phyloP scores from a whole-genome alignment of 1,284 basidiomycete genomes.

The Flammula alnicola region DNA sequence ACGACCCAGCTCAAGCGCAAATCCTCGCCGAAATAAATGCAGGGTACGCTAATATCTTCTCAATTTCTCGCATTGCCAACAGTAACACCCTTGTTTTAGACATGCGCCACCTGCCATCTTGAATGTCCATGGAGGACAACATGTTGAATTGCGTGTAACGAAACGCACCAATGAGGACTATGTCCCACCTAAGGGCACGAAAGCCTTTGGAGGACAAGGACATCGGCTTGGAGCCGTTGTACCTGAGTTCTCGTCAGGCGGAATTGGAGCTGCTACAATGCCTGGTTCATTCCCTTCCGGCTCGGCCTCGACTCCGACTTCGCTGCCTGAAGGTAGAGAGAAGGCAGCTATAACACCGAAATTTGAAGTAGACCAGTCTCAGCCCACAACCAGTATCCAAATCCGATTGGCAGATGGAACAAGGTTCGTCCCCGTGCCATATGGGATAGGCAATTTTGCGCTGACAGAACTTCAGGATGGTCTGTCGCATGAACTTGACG shows the following conservation, averaged over 20 bases:
- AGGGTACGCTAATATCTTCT: conserved; percentile 56
- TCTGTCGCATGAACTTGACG: conserved; percentile 88
- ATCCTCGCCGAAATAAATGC: conserved; percentile 81
- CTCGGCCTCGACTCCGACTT: conserved; percentile 23
- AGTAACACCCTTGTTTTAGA: conserved; percentile 39
- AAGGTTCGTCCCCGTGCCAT: conserved; percentile 49
- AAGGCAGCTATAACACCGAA: conserved; percentile 51
- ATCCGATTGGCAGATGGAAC: conserved; percentile 91
- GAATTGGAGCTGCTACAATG: conserved; percentile 40
- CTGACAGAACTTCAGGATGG: conserved; percentile 59
- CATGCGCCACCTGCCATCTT: conserved; percentile 82
- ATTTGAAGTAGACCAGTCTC: conserved; percentile 83
- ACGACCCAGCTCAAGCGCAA: conserved; percentile 78
- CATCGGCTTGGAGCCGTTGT: conserved; percentile 78
- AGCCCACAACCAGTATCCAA: conserved; percentile 92
- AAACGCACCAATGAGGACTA: conserved; percentile 82
- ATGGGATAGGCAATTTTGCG: background rate
- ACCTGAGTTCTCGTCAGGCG: conserved; percentile 28
- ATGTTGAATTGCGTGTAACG: conserved; percentile 84
- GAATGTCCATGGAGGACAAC: conserved; percentile 81
- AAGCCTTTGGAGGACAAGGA: conserved; percentile 78
- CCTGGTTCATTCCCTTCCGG: conserved; percentile 59
- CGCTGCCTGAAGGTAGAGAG: conserved; percentile 29
- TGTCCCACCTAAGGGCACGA: conserved; percentile 48
- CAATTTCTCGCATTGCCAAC: conserved; percentile 2